Conservation (phyloP, 1,139 yeast genomes). For the Candida tetrigidarum region DNA sequence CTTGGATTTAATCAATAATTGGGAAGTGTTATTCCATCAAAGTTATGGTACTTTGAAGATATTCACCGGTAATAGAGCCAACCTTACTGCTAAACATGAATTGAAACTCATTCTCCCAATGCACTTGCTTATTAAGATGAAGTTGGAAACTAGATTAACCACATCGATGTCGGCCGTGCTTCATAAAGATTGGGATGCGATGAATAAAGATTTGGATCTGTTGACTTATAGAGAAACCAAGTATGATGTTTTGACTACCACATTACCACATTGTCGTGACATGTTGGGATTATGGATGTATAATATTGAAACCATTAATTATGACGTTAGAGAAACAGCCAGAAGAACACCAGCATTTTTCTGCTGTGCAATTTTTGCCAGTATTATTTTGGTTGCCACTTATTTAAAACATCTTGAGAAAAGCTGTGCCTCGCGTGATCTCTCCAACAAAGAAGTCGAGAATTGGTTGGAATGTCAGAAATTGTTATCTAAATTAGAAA, state of each 20-base stretch:
- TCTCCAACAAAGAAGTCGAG: slow-evolving; percentile 49
- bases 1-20: slow-evolving; percentile 56
- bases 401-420: slow-evolving; percentile 58
- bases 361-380: slow-evolving; percentile 66
- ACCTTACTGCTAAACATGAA: slow-evolving; percentile 55
- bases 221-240: slow-evolving; percentile 43
- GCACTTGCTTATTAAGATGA: slow-evolving; percentile 63
- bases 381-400: slow-evolving; percentile 63
- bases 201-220: slow-evolving; percentile 55
- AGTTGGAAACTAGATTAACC: slow-evolving; percentile 61
- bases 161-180: slow-evolving; percentile 62
- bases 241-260: slow-evolving; percentile 60
- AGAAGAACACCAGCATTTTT: slow-evolving; percentile 77
- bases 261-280: slow-evolving; percentile 59
- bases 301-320: slow-evolving; percentile 59
- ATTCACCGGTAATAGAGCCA: slow-evolving; percentile 52
- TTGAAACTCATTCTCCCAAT: slow-evolving; percentile 68
- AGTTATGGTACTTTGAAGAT: slow-evolving; percentile 65
- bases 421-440: slow-evolving; percentile 25
- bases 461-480: slow-evolving; percentile 56
- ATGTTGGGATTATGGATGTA: slow-evolving; percentile 72
- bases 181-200: slow-evolving; percentile 64
- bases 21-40: slow-evolving; percentile 65
- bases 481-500: slow-evolving; percentile 59
- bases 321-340: slow-evolving; percentile 63